Evolutionary conservation across 495 filamentous ascomycete genomes (phyloP), one percentile per base, ranked within the genome.

Genomic region (Extremus antarcticus): DNA sequence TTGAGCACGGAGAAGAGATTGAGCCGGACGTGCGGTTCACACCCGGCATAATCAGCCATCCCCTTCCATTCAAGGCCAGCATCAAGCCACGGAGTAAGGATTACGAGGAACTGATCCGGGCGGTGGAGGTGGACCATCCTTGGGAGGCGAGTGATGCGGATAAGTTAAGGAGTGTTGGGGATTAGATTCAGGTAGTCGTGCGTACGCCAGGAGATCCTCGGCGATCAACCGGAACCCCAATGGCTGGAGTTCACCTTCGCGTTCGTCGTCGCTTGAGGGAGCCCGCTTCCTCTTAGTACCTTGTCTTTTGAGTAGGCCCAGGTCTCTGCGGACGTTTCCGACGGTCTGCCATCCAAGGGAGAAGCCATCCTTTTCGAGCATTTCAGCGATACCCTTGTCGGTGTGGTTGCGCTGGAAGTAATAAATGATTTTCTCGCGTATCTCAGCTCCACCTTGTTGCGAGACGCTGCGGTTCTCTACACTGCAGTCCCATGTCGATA

Each of bases 21-120:
- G 66, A 70, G 1, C 53, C 67, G 2, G 47, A 55, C 15, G 24
- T 68, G 0, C 54, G 65, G 13, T 71, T 69, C 25, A 39, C 63
- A 1, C 61, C 70, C 0, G 73, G 74, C 13, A 58, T 73, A 9
- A 62, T 74, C 22, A 70, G 65, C 45, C 72, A 72, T 49, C 72
- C 72, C 1, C 59, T 62, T 1, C 71, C 71, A 10, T 75, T 63
- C 51, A 45, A 63, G n/a, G 32, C 63, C 20, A 53, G 50, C 11
- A 70, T 75, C 20, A 53, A 54, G 43, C 62, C 70, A 2, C 63
- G 73, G n/a, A 71, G 61, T 47, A 40, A 43, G 39, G 29, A 46
- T 22, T 68, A 72, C 56, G 60, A 51, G 41, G 57, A 62, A 21
- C 53, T 74, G 17, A 65, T 77, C 7, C 48, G 60, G 24, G 55